A percentile compares a stretch with the other conserved stretches of the same genome.
Evolutionary conservation across 345 rosid genomes (phyloP).

Genomic region (Eucalyptus guilfoylei): DNA sequence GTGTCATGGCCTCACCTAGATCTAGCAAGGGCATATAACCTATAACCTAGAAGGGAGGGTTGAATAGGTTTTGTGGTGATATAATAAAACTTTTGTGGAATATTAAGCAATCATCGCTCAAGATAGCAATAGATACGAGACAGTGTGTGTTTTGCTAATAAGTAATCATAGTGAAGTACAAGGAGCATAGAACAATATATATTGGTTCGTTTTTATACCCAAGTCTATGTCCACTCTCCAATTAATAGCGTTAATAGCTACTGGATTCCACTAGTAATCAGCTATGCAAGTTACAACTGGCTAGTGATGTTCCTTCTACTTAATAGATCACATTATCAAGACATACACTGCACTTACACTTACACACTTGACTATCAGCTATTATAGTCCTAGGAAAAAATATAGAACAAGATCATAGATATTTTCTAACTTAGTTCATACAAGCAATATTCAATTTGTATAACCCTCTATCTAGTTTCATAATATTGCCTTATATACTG

Average conservation of each 20-base stretch:
- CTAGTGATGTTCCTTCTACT: not conserved
- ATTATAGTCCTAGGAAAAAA: not conserved
- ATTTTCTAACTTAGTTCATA: not conserved
- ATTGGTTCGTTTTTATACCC: not conserved
- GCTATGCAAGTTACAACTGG: not conserved
- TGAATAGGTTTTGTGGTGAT: no score
- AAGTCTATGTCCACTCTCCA: not conserved
- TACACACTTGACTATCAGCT: not conserved
- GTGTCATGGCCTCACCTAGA: no score
- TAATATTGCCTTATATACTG: no score
- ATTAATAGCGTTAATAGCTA: not conserved
- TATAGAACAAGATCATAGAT: not conserved
- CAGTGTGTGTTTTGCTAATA: not conserved
- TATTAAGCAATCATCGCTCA: not conserved
- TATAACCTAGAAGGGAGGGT: not conserved
- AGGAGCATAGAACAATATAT: not conserved
- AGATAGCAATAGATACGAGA: not conserved
- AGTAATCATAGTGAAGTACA: no score
- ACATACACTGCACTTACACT: not conserved
- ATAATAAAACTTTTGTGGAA: not conserved
- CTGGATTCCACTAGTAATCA: not conserved
- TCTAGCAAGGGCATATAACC: not conserved
- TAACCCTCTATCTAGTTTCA: not conserved
- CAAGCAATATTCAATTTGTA: not conserved
- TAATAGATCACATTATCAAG: not conserved